Percentiles rank a stretch among this genome's conserved stretches.
These are phyloP conservation scores for Drosera capensis DNA, from an alignment of 148 eudicot species.

Conservation along the genomic window DNA sequence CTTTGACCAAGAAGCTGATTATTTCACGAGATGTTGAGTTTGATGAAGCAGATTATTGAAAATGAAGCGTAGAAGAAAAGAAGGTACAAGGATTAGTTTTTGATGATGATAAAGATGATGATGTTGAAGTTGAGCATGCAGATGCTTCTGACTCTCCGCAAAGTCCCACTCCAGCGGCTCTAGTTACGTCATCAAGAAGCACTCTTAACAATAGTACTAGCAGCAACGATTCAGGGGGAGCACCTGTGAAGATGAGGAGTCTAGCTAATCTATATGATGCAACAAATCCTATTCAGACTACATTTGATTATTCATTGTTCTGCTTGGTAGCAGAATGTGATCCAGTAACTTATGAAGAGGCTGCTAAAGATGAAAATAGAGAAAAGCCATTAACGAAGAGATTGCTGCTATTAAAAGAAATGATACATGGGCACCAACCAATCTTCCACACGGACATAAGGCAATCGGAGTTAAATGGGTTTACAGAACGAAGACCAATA, in stretches of 20 bases:
- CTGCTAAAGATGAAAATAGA: not conserved
- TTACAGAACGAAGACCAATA: not conserved
- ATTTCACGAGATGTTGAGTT: conserved; percentile 7
- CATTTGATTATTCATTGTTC: not conserved
- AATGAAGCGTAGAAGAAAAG: not conserved
- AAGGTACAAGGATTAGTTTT: not conserved
- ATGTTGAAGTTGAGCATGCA: not conserved
- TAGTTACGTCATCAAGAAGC: not conserved
- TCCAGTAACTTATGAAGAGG: not conserved
- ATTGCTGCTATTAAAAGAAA: not conserved
- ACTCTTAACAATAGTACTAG: no score
- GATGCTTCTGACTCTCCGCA: not conserved
- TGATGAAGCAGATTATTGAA: conserved; percentile 3
- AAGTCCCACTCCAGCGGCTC: not conserved
- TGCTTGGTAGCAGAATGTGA: not conserved
- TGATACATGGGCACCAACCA: not conserved
- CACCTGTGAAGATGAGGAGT: not conserved
- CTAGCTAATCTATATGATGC: not conserved
- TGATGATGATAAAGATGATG: not conserved
- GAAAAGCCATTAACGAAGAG: not conserved
- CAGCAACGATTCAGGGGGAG: not conserved
- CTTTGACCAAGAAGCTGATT: not conserved
- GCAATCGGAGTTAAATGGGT: conserved; percentile 1
- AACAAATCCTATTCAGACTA: not conserved
- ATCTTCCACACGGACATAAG: conserved; percentile 1